A percentile compares a stretch with the other conserved stretches of the same genome.
phyloP scores from a whole-genome alignment of 2,329 filamentous ascomycete species.

The Scedosporium dehoogii region DNA sequence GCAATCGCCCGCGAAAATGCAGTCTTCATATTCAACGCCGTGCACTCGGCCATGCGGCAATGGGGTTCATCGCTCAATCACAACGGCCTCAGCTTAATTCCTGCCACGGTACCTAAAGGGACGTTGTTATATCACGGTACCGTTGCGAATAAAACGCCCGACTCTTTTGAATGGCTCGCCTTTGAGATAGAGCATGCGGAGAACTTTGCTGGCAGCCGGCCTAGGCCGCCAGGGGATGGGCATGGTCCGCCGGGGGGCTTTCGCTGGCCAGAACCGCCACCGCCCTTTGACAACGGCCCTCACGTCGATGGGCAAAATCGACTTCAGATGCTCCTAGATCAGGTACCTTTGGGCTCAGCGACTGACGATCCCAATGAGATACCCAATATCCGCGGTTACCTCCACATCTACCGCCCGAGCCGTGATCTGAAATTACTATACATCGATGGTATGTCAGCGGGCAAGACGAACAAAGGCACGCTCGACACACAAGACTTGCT shows the following conservation, averaged over 20 bases:
- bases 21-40: conserved; percentile 60
- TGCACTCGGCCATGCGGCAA: conserved; percentile 63
- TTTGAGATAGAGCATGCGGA: conserved; percentile 69
- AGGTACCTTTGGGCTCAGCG: neutral
- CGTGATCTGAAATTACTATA: conserved; percentile 53
- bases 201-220: conserved; percentile 40
- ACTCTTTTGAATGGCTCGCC: conserved; percentile 58
- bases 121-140: conserved; percentile 61
- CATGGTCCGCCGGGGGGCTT: neutral
- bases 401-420: conserved; percentile 56
- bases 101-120: conserved; percentile 53
- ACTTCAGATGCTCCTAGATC: neutral
- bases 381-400: conserved; percentile 36
- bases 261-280: neutral
- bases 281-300: neutral
- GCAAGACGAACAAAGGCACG: conserved; percentile 54
- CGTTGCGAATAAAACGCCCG: conserved; percentile 30
- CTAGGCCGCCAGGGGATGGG: neutral
- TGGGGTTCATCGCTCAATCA: conserved; percentile 65
- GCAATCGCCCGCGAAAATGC: conserved; percentile 39
- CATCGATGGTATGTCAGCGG: conserved; percentile 60
- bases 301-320: neutral
- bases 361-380: conserved; percentile 8
- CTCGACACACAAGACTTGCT: conserved; percentile 58
- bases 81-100: conserved; percentile 66